These are phyloP conservation scores for Teratosphaeria pseudoeucalypti DNA, from an alignment of 2,329 filamentous ascomycete genomes.

Conservation along the genomic window DNA sequence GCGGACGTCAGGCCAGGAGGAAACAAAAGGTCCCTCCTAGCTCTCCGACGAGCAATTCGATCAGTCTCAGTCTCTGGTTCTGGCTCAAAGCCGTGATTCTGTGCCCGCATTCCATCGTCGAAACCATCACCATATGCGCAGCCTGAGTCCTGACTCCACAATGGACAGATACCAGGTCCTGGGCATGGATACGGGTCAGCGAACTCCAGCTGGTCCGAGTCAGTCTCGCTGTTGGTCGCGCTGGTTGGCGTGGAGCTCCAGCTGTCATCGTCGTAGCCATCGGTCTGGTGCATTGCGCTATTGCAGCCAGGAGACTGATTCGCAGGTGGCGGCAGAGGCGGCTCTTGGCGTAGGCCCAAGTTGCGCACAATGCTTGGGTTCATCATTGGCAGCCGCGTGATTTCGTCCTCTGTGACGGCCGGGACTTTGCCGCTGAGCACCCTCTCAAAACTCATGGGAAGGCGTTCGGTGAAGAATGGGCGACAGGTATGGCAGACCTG, in stretches of 20 bases:
- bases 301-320: conserved; percentile 9
- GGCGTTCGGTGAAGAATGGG: conserved; percentile 38
- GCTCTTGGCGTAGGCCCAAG: conserved; percentile 22
- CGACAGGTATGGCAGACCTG: conserved; percentile 41
- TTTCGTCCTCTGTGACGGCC: conserved; percentile 25
- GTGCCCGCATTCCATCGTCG: conserved; percentile 18
- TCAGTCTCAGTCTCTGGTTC: conserved; percentile 1
- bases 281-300: conserved; percentile 17
- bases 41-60: conserved; percentile 13
- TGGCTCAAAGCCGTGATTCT: conserved; percentile 17
- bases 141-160: conserved; percentile 16
- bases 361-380: conserved; percentile 25
- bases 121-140: conserved; percentile 23
- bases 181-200: conserved; percentile 5
- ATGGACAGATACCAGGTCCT: conserved; percentile 12
- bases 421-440: conserved; percentile 29
- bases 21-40: conserved; percentile 7
- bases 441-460: conserved; percentile 35
- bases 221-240: conserved; percentile 12
- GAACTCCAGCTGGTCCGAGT: conserved; percentile 4
- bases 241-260: conserved; percentile 15
- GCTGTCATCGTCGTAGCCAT: conserved; percentile 13
- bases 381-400: conserved; percentile 25
- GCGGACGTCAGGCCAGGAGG: conserved; percentile 19
- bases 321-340: conserved; percentile 1